These are phyloP conservation scores for Sophora flavescens DNA, from an alignment of 306 rosid genomes.

Conservation along the genomic window DNA sequence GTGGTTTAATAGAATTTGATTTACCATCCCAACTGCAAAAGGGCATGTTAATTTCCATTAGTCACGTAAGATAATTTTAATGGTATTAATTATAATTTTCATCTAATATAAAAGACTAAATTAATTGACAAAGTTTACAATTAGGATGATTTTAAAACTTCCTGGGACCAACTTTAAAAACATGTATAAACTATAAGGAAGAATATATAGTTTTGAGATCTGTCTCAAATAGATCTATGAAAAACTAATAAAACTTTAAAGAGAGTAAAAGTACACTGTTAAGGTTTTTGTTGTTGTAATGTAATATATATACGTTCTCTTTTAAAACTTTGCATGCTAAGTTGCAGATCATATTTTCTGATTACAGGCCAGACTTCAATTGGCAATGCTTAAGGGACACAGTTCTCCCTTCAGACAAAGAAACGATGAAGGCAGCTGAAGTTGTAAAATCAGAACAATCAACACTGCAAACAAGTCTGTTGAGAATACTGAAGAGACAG, in stretches of 20 bases:
- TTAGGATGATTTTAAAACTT: too few relatives aligned
- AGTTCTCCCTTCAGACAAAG: slow-evolving; percentile 65
- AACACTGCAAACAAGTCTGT: slow-evolving; percentile 54
- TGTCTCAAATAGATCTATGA: not conserved
- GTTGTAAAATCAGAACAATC: slow-evolving; percentile 46
- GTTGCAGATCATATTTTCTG: slow-evolving; percentile 18
- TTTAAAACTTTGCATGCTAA: slow-evolving; percentile 19
- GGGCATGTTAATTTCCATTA: too few relatives aligned
- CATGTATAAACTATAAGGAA: too few relatives aligned
- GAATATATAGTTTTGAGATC: not conserved
- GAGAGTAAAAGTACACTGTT: too few relatives aligned
- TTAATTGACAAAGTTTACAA: too few relatives aligned
- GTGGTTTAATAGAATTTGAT: too few relatives aligned
- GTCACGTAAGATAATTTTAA: too few relatives aligned
- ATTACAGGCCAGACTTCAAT: slow-evolving; percentile 74
- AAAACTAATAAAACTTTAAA: not conserved
- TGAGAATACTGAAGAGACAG: slow-evolving; percentile 61
- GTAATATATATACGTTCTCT: slow-evolving; percentile 11
- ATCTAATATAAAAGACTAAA: too few relatives aligned
- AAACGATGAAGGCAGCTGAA: slow-evolving; percentile 63
- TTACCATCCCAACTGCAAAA: too few relatives aligned
- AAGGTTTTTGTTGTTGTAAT: too few relatives aligned
- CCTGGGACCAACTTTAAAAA: too few relatives aligned
- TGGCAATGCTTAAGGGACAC: slow-evolving; percentile 75
- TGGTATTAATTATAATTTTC: too few relatives aligned